These are phyloP conservation scores for Eremochloa ophiuroides DNA, from an alignment of 176 grass and related monocot genomes.

Conservation along the genomic window DNA sequence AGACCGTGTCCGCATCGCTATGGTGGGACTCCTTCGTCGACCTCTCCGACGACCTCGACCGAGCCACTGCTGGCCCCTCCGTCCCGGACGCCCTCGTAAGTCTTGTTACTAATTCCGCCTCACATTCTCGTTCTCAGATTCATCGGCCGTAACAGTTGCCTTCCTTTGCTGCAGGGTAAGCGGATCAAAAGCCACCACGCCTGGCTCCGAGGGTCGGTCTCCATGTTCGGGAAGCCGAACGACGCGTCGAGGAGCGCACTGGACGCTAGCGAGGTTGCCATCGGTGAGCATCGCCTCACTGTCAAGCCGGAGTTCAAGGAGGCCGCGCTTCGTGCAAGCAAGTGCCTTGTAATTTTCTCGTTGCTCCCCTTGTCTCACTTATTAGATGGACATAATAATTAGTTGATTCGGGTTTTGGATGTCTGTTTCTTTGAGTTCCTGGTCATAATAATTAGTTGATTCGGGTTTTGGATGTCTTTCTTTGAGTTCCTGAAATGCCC, in stretches of 20 bases:
- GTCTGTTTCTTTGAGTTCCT: background rate
- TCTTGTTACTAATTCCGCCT: background rate
- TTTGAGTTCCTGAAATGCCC: background rate
- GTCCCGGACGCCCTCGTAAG: conserved; percentile 59
- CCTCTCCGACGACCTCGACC: conserved; percentile 85
- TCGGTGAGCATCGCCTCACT: conserved; percentile 46
- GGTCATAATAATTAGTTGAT: background rate
- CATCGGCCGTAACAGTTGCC: background rate
- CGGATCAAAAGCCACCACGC: conserved; percentile 57
- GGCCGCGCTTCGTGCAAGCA: conserved; percentile 54
- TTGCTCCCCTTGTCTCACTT: conserved; percentile 3
- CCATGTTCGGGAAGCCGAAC: conserved; percentile 58
- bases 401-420: background rate
- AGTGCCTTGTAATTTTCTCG: conserved; percentile 69
- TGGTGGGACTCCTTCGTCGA: conserved; percentile 86
- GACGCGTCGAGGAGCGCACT: conserved; percentile 55
- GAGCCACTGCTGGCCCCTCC: conserved; percentile 33
- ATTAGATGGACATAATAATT: background rate
- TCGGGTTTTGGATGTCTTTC: background rate
- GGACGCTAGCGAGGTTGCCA: conserved; percentile 38
- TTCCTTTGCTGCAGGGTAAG: conserved; percentile 45
- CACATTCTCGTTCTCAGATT: background rate
- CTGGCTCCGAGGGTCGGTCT: conserved; percentile 64
- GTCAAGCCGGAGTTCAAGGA: conserved; percentile 63
- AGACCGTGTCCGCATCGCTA: conserved; percentile 43